phyloP scores from a whole-genome alignment of 805 yeast species.

The Kazachstania psychrophila region DNA sequence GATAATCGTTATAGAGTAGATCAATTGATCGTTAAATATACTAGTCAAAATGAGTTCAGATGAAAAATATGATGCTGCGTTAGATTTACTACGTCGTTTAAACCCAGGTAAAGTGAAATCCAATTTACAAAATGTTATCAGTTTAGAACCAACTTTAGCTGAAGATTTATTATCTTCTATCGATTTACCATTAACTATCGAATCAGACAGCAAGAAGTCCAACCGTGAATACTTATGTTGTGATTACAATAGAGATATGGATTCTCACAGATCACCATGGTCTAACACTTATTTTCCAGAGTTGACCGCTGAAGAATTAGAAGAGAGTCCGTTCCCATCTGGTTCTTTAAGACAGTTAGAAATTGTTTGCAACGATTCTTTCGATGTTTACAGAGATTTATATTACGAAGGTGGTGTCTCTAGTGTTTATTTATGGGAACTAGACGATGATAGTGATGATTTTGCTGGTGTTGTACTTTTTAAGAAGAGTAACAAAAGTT shows the following conservation, averaged over 20 bases:
- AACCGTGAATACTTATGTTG: slow-evolving; percentile 66
- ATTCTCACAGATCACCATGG: slow-evolving; percentile 88
- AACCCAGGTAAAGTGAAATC: slow-evolving; percentile 53
- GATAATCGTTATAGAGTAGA: no score
- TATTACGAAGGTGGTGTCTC: slow-evolving; percentile 93
- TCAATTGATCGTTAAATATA: no score
- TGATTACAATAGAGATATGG: slow-evolving; percentile 93
- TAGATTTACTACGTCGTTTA: slow-evolving; percentile 67
- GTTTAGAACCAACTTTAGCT: slow-evolving; percentile 57
- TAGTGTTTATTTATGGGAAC: slow-evolving; percentile 88
- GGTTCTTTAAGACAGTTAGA: slow-evolving; percentile 62
- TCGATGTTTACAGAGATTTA: slow-evolving; percentile 84
- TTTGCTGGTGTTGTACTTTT: slow-evolving; percentile 89
- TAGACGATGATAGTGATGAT: slow-evolving; percentile 40
- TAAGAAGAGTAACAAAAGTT: slow-evolving; percentile 43
- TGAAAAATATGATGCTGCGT: slow-evolving; percentile 54
- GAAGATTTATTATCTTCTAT: slow-evolving; percentile 81
- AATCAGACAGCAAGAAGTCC: slow-evolving; percentile 30
- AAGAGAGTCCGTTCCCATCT: slow-evolving; percentile 72
- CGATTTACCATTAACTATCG: slow-evolving; percentile 61
- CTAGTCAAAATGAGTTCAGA: slow-evolving; percentile 4
- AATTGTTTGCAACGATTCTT: slow-evolving; percentile 74
- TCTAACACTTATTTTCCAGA: slow-evolving; percentile 50
- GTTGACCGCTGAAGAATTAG: slow-evolving; percentile 38
- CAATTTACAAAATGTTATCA: slow-evolving; percentile 37